Evolutionary conservation across 2,329 filamentous ascomycete genomes (phyloP).

Genomic region (Aspergillus sp.): DNA sequence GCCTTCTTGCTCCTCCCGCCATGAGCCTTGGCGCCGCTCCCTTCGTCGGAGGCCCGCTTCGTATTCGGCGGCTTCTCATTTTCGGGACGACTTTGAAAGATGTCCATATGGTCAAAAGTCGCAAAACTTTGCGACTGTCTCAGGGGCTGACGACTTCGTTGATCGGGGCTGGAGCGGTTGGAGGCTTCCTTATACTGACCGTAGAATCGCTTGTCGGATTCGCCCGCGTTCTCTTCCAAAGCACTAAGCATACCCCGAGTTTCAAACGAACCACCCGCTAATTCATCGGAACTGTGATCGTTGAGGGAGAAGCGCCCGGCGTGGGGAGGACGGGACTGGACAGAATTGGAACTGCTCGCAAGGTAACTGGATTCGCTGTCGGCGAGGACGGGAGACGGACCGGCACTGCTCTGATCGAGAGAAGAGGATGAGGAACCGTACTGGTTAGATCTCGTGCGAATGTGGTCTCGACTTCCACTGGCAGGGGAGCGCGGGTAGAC

Average conservation of each 20-base stretch:
- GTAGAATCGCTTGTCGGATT: slow-evolving; percentile 15
- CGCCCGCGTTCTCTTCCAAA: slow-evolving; percentile 30
- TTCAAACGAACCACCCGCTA: slow-evolving; percentile 36
- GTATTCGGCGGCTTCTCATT: slow-evolving; percentile 44
- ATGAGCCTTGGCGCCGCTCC: slow-evolving; percentile 51
- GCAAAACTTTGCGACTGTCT: slow-evolving; percentile 60
- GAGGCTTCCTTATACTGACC: background rate
- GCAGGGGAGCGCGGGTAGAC: slow-evolving; percentile 36
- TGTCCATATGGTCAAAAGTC: slow-evolving; percentile 44
- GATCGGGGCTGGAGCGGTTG: slow-evolving; percentile 46
- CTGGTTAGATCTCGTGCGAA: slow-evolving; percentile 37
- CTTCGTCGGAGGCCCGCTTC: slow-evolving; percentile 74
- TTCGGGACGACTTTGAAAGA: slow-evolving; percentile 35
- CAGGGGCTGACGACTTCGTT: slow-evolving; percentile 47
- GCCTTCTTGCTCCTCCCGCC: slow-evolving; percentile 68
- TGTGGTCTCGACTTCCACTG: slow-evolving; percentile 31
- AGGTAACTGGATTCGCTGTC: slow-evolving; percentile 23
- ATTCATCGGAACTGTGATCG: slow-evolving; percentile 36
- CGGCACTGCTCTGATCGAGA: slow-evolving; percentile 34
- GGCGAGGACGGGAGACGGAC: slow-evolving; percentile 30
- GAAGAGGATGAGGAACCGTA: slow-evolving; percentile 42
- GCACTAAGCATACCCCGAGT: slow-evolving; percentile 36
- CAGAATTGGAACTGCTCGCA: slow-evolving; percentile 12
- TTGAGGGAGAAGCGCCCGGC: slow-evolving; percentile 27
- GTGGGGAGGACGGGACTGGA: slow-evolving; percentile 25